Evolutionary conservation across 2,329 filamentous ascomycete species (phyloP).

Genomic region (Penicillium sp.): DNA sequence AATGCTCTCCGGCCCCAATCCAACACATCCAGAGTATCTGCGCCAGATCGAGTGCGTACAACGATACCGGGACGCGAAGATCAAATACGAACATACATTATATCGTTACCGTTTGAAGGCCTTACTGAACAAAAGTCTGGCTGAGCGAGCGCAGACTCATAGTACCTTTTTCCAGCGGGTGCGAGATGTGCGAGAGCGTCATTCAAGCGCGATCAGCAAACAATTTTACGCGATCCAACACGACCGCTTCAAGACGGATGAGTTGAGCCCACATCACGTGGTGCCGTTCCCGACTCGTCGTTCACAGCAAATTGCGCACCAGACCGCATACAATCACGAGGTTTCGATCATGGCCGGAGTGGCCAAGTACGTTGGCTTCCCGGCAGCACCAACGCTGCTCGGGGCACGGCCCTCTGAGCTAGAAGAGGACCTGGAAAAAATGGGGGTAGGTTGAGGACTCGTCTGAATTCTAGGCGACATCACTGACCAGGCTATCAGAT

Average conservation of each 20-base stretch:
- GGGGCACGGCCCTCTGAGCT: constrained; percentile 66
- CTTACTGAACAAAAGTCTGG: constrained; percentile 67
- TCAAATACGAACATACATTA: constrained; percentile 68
- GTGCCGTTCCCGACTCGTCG: constrained; percentile 73
- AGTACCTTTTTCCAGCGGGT: constrained; percentile 85
- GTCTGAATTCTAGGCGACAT: neutral
- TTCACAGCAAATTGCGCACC: constrained; percentile 72
- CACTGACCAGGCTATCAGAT: constrained; percentile 21
- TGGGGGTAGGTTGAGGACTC: constrained; percentile 61
- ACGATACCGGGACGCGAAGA: constrained; percentile 71
- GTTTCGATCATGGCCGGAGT: constrained; percentile 85
- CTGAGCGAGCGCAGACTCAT: constrained; percentile 77
- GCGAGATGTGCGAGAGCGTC: constrained; percentile 72
- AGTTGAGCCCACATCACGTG: constrained; percentile 73
- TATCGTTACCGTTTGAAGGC: constrained; percentile 68
- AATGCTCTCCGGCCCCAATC: constrained; percentile 52
- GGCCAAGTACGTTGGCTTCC: constrained; percentile 93
- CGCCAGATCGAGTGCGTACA: constrained; percentile 85
- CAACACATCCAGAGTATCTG: constrained; percentile 82
- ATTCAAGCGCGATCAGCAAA: constrained; percentile 74
- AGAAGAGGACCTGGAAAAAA: constrained; percentile 81
- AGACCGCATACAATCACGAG: constrained; percentile 88
- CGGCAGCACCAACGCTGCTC: constrained; percentile 79
- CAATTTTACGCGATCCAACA: constrained; percentile 91
- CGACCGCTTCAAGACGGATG: constrained; percentile 71